These are phyloP conservation scores for Azolla pinnata DNA, from an alignment of 75 land plant species.

Conservation along the genomic window DNA sequence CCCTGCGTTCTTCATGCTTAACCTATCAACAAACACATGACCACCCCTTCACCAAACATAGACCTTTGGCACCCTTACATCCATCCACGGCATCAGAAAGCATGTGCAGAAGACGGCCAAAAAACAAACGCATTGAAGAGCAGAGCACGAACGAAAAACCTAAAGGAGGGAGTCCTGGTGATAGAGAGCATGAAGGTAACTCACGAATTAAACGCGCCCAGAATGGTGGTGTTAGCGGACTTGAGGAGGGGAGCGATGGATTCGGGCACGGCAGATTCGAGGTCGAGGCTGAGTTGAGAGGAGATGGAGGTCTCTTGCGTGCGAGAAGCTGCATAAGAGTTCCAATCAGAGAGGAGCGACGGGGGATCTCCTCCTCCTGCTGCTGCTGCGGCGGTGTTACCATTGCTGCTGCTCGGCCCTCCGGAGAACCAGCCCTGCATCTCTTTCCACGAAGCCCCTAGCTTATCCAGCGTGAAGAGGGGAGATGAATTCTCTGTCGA, in stretches of 20 bases:
- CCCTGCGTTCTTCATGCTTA: too few relatives aligned
- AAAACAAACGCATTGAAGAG: too few relatives aligned
- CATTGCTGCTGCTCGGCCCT: slow-evolving; percentile 24
- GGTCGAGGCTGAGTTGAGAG: slow-evolving; percentile 41
- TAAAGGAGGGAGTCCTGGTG: too few relatives aligned
- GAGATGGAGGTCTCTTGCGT: slow-evolving; percentile 21
- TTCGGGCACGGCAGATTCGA: slow-evolving; percentile 60
- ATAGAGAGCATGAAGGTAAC: too few relatives aligned
- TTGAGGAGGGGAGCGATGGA: slow-evolving; percentile 38
- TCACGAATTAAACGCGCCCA: slow-evolving; percentile 72
- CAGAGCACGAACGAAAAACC: too few relatives aligned
- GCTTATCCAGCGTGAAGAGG: too few relatives aligned
- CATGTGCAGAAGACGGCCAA: too few relatives aligned
- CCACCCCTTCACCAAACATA: too few relatives aligned
- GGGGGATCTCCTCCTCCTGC: slow-evolving; percentile 22
- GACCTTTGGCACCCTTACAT: too few relatives aligned
- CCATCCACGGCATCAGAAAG: too few relatives aligned
- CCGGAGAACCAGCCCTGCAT: slow-evolving; percentile 62
- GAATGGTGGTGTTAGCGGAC: slow-evolving; percentile 59
- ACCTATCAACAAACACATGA: too few relatives aligned
- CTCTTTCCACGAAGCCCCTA: slow-evolving; percentile 32
- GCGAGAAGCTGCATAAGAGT: slow-evolving; percentile 62
- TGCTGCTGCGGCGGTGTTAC: background rate
- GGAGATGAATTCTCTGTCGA: too few relatives aligned
- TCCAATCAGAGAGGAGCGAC: slow-evolving; percentile 83